These are phyloP conservation scores for Staphylotrichum tortipilum DNA, from an alignment of 495 filamentous ascomycete species.

Conservation along the genomic window DNA sequence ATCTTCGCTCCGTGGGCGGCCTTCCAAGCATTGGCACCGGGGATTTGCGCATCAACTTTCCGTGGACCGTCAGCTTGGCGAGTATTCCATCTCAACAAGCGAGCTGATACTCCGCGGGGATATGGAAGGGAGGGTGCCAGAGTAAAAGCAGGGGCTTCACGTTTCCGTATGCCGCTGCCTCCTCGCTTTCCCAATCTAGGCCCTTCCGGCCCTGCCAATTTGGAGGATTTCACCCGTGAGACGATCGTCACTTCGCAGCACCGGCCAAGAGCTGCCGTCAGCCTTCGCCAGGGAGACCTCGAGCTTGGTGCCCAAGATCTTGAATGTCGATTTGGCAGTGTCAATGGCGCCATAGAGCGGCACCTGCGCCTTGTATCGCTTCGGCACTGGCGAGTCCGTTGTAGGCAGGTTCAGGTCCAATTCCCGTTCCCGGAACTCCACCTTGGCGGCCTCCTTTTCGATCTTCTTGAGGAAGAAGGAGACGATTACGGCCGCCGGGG, in stretches of 20 bases:
- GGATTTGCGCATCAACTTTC: slow-evolving; percentile 4
- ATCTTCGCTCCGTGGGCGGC: background rate
- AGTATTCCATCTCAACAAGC: background rate
- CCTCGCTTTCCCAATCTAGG: slow-evolving; percentile 28
- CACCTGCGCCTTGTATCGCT: slow-evolving; percentile 68
- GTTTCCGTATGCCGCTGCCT: no score
- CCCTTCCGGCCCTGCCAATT: slow-evolving; percentile 66
- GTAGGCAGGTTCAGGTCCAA: slow-evolving; percentile 75
- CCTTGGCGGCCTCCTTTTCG: slow-evolving; percentile 63
- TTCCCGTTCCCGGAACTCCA: slow-evolving; percentile 52
- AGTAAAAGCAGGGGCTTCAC: no score
- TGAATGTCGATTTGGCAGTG: slow-evolving; percentile 61
- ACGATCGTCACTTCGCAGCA: slow-evolving; percentile 75
- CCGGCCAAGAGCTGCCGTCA: slow-evolving; percentile 78
- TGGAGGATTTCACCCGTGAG: slow-evolving; percentile 74
- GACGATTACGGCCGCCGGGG: slow-evolving; percentile 70
- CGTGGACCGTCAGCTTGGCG: slow-evolving; percentile 9
- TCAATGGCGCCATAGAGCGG: slow-evolving; percentile 72
- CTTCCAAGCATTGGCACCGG: slow-evolving; percentile 1
- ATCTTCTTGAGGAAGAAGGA: slow-evolving; percentile 97
- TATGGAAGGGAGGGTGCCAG: no score
- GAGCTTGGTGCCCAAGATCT: slow-evolving; percentile 90
- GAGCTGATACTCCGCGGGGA: no score
- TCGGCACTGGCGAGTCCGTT: slow-evolving; percentile 55
- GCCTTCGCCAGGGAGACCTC: slow-evolving; percentile 79